phyloP scores from a whole-genome alignment of 2,329 filamentous ascomycete genomes.

The Fusarium caatingaense region DNA sequence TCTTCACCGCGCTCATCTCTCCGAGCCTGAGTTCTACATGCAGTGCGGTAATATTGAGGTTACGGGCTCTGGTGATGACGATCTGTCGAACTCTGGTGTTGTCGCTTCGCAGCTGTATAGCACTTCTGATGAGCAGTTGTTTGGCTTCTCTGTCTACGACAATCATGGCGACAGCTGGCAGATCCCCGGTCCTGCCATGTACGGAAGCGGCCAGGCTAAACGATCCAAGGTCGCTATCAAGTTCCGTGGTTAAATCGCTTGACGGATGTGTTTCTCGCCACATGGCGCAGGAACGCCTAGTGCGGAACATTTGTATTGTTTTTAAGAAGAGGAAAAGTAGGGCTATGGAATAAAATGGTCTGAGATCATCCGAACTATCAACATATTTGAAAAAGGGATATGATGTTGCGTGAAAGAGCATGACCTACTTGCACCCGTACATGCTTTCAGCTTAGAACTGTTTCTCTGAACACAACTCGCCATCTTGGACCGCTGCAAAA shows the following conservation, averaged over 20 bases:
- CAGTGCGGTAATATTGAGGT: constrained; percentile 69
- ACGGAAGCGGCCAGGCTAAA: constrained; percentile 3
- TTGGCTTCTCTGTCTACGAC: constrained; percentile 50
- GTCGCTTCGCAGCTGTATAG: constrained; percentile 48
- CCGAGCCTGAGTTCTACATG: constrained; percentile 64
- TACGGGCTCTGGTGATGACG: constrained; percentile 61
- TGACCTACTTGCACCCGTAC: too few relatives aligned
- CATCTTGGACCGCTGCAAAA: too few relatives aligned
- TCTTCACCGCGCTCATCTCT: constrained; percentile 58
- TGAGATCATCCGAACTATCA: too few relatives aligned
- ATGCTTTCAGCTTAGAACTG: too few relatives aligned
- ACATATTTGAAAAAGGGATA: too few relatives aligned
- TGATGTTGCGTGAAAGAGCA: too few relatives aligned
- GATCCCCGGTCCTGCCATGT: constrained; percentile 46
- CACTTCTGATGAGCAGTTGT: constrained; percentile 44
- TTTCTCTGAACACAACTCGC: too few relatives aligned
- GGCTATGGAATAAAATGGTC: too few relatives aligned
- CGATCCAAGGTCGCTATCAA: constrained; percentile 4
- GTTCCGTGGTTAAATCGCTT: constrained; percentile 8
- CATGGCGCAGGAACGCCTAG: too few relatives aligned
- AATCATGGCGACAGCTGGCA: constrained; percentile 38
- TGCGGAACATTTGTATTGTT: too few relatives aligned
- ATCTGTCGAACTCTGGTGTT: constrained; percentile 47
- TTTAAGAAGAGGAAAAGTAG: too few relatives aligned
- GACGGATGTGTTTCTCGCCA: too few relatives aligned